These are phyloP conservation scores for Colletotrichum incanum DNA, from an alignment of 2,329 filamentous ascomycete species.

Conservation along the genomic window DNA sequence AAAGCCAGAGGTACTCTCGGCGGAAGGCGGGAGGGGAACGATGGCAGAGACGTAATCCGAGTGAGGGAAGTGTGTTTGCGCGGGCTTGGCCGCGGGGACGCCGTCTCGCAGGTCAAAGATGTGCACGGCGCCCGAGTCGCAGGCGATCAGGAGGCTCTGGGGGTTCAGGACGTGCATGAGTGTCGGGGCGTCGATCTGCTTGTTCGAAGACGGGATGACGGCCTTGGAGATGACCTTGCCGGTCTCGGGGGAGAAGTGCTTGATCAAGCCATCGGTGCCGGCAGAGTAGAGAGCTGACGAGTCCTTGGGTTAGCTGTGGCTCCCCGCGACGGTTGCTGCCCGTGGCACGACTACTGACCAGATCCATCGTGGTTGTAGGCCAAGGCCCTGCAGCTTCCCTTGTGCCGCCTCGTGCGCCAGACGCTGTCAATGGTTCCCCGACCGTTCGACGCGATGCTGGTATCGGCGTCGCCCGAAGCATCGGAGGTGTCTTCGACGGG, in stretches of 20 bases:
- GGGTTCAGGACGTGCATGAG: constrained; percentile 88
- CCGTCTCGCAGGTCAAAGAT: constrained; percentile 85
- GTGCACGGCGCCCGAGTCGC: constrained; percentile 91
- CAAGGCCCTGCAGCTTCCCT: constrained; percentile 90
- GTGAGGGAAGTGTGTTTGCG: constrained; percentile 88
- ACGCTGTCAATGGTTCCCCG: constrained; percentile 84
- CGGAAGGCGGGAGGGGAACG: constrained; percentile 84
- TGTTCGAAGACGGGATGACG: constrained; percentile 74
- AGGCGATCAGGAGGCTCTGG: constrained; percentile 89
- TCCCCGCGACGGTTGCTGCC: not conserved
- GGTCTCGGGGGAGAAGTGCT: constrained; percentile 71
- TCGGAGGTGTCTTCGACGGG: constrained; percentile 64
- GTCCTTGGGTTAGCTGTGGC: constrained; percentile 40
- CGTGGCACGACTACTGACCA: constrained; percentile 65
- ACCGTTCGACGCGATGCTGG: constrained; percentile 71
- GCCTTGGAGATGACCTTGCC: constrained; percentile 87
- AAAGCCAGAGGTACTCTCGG: constrained; percentile 88
- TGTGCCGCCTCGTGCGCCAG: constrained; percentile 92
- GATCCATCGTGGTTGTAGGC: constrained; percentile 85
- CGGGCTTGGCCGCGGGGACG: constrained; percentile 73
- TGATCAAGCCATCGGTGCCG: constrained; percentile 72
- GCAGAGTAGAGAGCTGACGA: constrained; percentile 73
- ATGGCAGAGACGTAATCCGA: constrained; percentile 94
- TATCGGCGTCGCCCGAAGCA: constrained; percentile 65
- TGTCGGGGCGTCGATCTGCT: constrained; percentile 79